These are phyloP conservation scores for Hymenoscyphus fructigenus DNA, from an alignment of 2,329 filamentous ascomycete species.

Conservation along the genomic window DNA sequence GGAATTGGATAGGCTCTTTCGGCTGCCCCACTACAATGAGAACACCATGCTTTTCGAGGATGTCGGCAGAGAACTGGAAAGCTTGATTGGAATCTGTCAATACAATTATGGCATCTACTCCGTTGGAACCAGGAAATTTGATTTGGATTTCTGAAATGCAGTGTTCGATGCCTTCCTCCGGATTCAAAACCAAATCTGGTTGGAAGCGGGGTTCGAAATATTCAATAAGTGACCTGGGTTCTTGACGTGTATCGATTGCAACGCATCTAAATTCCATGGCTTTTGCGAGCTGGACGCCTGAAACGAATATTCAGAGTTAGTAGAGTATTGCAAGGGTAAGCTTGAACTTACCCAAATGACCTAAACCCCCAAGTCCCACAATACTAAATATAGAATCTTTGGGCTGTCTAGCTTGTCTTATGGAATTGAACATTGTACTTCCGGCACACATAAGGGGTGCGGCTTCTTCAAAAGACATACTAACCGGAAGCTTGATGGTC, in stretches of 20 bases:
- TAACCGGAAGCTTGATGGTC: slow-evolving; percentile 6
- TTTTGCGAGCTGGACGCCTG: too few species aligned
- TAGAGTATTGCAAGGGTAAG: background rate
- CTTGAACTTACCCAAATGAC: background rate
- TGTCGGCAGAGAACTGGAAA: background rate
- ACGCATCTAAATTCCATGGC: too few species aligned
- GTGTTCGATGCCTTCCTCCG: too few species aligned
- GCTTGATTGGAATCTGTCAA: background rate
- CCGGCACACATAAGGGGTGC: slow-evolving; percentile 13
- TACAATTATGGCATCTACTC: background rate
- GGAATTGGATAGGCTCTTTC: background rate
- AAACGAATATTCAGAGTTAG: too few species aligned
- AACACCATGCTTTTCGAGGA: background rate
- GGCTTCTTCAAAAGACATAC: slow-evolving; percentile 9
- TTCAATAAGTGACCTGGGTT: too few species aligned
- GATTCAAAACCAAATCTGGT: too few species aligned
- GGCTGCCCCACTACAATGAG: background rate
- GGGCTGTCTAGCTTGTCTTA: background rate
- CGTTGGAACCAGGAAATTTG: background rate
- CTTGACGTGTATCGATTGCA: too few species aligned
- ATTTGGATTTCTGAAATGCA: too few species aligned
- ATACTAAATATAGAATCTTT: slow-evolving; percentile 44
- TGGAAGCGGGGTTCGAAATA: too few species aligned
- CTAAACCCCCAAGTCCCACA: too few species aligned
- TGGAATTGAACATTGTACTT: slow-evolving; percentile 3